These are phyloP conservation scores for Hericium coralloides DNA, from an alignment of 768 basidiomycete genomes.

Conservation along the genomic window DNA sequence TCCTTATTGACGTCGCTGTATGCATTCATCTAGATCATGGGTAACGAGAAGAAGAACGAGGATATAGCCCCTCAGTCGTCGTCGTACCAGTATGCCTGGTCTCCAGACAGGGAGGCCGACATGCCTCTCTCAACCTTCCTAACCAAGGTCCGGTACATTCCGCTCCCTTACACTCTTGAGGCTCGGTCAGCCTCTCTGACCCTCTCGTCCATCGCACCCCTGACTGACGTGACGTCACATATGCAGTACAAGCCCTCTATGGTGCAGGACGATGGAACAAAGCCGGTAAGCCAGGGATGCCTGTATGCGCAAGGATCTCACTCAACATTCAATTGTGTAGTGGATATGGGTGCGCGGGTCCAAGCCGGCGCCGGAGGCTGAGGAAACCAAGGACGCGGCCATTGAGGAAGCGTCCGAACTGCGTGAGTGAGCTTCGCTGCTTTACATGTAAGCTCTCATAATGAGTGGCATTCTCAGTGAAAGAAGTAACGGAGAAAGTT, in stretches of 20 bases:
- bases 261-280: constrained; percentile 70
- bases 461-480: constrained; percentile 30
- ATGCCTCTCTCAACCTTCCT: background rate
- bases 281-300: constrained; percentile 44
- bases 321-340: background rate
- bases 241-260: constrained; percentile 63
- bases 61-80: constrained; percentile 26
- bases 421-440: background rate
- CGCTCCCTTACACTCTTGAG: too few species aligned
- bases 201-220: too few species aligned
- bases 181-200: too few species aligned
- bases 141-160: background rate
- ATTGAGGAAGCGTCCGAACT: background rate
- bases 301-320: background rate
- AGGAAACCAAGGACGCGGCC: background rate
- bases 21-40: background rate
- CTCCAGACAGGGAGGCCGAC: constrained; percentile 25
- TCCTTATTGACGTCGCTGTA: too few species aligned
- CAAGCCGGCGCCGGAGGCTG: background rate
- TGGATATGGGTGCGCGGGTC: background rate
- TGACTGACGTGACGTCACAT: background rate
- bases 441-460: background rate
- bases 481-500: constrained; percentile 45
- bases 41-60: constrained; percentile 14
- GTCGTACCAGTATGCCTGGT: constrained; percentile 47